These are phyloP conservation scores for Tetrahymena thermophila DNA, from an alignment of 73 alveolate genomes.

Conservation along the genomic window DNA sequence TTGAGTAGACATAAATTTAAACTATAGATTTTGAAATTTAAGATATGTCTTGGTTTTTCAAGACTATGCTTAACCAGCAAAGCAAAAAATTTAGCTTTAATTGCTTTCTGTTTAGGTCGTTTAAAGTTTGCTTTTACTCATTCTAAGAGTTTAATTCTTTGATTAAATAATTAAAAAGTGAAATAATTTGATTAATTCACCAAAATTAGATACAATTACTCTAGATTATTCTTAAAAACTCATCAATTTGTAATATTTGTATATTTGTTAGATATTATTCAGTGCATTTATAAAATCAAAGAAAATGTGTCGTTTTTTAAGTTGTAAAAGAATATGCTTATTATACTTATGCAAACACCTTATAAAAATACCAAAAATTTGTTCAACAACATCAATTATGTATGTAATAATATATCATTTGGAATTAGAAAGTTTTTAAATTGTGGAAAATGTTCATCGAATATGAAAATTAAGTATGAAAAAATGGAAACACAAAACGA, in stretches of 20 bases:
- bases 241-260: background rate
- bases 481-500: background rate
- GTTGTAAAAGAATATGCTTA: too few species aligned
- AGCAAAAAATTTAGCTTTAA: background rate
- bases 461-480: too few species aligned
- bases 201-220: background rate
- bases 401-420: background rate
- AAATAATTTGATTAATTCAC: background rate
- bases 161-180: background rate
- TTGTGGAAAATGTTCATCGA: background rate
- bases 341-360: background rate
- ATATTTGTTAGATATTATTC: background rate
- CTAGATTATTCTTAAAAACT: background rate
- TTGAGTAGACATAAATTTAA: too few species aligned
- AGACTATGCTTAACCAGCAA: background rate
- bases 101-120: too few species aligned
- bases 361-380: too few species aligned
- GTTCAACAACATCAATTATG: too few species aligned
- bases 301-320: too few species aligned
- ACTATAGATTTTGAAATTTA: too few species aligned
- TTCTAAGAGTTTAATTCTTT: background rate
- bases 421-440: background rate
- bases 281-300: background rate
- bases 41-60: background rate
- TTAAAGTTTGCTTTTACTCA: background rate